A percentile compares a stretch with the other conserved stretches of the same genome.
These are phyloP conservation scores for Fusarium sp. DNA, from an alignment of 2,329 filamentous ascomycete genomes.

Conservation along the genomic window DNA sequence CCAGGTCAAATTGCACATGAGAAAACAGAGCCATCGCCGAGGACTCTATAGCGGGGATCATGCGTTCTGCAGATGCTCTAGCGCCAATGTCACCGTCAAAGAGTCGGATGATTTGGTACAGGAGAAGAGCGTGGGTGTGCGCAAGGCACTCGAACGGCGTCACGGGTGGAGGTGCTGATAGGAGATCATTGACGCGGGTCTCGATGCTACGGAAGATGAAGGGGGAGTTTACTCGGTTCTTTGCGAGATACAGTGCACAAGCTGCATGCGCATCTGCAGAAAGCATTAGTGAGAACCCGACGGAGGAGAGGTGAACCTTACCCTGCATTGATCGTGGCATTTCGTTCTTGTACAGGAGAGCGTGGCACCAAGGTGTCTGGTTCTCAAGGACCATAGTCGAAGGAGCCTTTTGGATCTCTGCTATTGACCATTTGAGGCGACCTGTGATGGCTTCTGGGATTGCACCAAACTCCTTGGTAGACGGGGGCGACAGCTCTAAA, in stretches of 20 bases:
- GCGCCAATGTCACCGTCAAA: conserved; percentile 63
- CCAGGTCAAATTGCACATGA: conserved; percentile 48
- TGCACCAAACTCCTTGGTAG: conserved; percentile 35
- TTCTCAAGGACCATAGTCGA: conserved; percentile 61
- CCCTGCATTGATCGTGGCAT: conserved; percentile 67
- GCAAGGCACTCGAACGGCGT: conserved; percentile 50
- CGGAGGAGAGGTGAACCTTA: conserved; percentile 30
- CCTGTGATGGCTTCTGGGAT: conserved; percentile 43
- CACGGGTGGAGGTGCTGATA: conserved; percentile 49
- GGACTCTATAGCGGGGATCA: conserved; percentile 49
- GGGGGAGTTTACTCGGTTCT: conserved; percentile 59
- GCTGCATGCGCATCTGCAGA: conserved; percentile 62
- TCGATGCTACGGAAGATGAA: conserved; percentile 63
- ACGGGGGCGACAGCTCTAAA: conserved; percentile 38
- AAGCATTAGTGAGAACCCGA: conserved; percentile 1
- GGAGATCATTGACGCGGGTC: conserved; percentile 56
- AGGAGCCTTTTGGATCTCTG: conserved; percentile 63
- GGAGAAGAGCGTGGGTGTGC: conserved; percentile 60
- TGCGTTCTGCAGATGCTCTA: conserved; percentile 53
- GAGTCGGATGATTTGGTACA: conserved; percentile 63
- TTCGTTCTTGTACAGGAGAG: conserved; percentile 59
- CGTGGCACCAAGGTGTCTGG: conserved; percentile 66
- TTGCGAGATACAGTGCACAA: conserved; percentile 65
- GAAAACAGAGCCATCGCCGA: conserved; percentile 49
- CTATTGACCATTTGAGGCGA: conserved; percentile 59